Evolutionary conservation across 2,329 filamentous ascomycete species (phyloP), one percentile per base, ranked within the genome.

Genomic region (Fusarium denticulatum): DNA sequence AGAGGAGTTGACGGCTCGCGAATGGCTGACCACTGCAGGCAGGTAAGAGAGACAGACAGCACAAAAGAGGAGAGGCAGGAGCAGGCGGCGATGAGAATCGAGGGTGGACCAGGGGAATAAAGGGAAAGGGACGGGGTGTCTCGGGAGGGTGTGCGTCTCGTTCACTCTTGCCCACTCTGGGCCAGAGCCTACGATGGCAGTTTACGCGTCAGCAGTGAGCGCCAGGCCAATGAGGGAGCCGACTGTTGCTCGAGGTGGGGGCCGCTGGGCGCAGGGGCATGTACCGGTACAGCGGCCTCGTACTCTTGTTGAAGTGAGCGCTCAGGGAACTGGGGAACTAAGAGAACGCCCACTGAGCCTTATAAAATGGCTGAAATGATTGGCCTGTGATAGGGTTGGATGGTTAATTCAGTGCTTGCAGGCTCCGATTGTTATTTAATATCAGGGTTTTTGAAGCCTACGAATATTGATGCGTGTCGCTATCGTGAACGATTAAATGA

Each of bases 181-280:
- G 72, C 56, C 75, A 77, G 72, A 70, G 73, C 73, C 73, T 75
- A 70, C 71, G 74, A 79, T 77, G 77, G 74, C 77, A 80, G 79
- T 81, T 81, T 82, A 82, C 81, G 81, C 81, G 81, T 82, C 81
- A 82, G 81, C 81, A 76, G 75, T 71, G 70, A 73, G 66, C 57
- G 63, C 58, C 50, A 67, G 64, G 50, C 81, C 81, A 82, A 82
- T 82, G 69, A 80, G 34, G 26, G 70, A 46, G 32, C 36, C 57
- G 58, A 36, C 50, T 52, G 59, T 40, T 37, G 64, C 57, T 60
- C 42, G 39, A 63, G 69, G 77, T 69, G 75, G 77, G 75, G 73
- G 62, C 68, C 50, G 46, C 70, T 78, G 73, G 75, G 76, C 70
- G 76, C 77, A 77, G 70, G 73, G 62, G 60, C 36, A 71, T 62